Conservation (phyloP, 345 rosid genomes). For the Barbarea vulgaris region DNA sequence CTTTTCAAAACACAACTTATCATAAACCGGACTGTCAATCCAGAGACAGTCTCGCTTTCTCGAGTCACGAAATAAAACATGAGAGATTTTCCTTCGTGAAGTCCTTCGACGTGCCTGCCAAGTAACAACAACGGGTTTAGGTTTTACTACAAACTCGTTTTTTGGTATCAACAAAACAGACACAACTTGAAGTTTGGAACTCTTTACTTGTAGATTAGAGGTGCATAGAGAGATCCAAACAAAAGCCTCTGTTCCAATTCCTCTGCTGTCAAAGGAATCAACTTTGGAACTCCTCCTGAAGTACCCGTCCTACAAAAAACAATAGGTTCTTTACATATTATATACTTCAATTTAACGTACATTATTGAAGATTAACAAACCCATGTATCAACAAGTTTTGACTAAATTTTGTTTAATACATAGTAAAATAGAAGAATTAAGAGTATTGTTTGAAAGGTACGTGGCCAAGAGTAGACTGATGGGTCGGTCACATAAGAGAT, state of each 20-base stretch:
- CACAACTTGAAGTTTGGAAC: neutral
- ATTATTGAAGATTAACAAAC: neutral
- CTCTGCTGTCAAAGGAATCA: constrained; percentile 88
- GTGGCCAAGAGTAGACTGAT: constrained; percentile 77
- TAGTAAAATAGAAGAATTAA: neutral
- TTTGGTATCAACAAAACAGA: neutral
- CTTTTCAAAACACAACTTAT: constrained; percentile 83
- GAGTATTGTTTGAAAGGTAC: constrained; percentile 32
- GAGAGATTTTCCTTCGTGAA: constrained; percentile 79
- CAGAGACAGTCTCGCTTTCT: constrained; percentile 72
- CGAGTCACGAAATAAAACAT: constrained; percentile 66
- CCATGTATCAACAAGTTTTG: neutral
- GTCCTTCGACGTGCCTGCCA: constrained; percentile 68
- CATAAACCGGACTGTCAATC: constrained; percentile 75
- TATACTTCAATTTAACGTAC: neutral
- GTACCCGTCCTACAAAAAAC: constrained; percentile 79
- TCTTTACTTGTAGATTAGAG: constrained; percentile 66
- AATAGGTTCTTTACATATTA: neutral
- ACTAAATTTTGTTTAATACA: neutral
- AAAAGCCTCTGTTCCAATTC: constrained; percentile 74
- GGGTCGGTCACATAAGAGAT: constrained; percentile 66
- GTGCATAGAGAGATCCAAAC: constrained; percentile 70
- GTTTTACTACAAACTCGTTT: neutral
- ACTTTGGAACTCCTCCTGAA: constrained; percentile 83
- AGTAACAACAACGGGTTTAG: neutral